Evolutionary conservation across 345 rosid species (phyloP).

Genomic region (Pugionium dolabratum): DNA sequence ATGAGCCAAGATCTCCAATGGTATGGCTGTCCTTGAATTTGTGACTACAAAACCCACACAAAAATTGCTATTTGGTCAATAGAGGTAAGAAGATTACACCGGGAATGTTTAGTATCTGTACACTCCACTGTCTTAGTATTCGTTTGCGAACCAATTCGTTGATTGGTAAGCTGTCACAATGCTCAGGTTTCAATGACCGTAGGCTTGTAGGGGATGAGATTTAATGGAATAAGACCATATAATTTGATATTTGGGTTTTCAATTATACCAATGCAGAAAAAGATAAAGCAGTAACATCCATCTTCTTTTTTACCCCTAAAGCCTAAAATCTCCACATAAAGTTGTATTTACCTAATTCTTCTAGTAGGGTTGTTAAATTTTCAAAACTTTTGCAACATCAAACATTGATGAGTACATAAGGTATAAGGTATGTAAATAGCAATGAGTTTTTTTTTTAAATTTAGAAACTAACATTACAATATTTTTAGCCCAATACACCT

Average conservation of each 20-base stretch:
- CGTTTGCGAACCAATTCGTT: not conserved
- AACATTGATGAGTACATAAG: too few species aligned
- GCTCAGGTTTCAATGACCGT: not conserved
- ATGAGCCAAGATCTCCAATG: slow-evolving; percentile 38
- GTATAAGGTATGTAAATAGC: too few species aligned
- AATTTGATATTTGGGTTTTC: not conserved
- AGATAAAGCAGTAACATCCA: too few species aligned
- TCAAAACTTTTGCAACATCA: too few species aligned
- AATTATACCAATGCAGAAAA: too few species aligned
- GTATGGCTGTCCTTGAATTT: not conserved
- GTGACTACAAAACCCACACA: not conserved
- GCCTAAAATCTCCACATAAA: too few species aligned
- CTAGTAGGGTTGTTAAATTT: too few species aligned
- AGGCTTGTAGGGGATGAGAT: not conserved
- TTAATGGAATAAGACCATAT: not conserved
- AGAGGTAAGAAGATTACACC: not conserved
- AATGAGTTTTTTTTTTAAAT: too few species aligned
- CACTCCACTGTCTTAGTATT: not conserved
- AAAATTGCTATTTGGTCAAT: not conserved
- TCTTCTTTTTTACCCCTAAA: too few species aligned
- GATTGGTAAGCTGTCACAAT: not conserved
- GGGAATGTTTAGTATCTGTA: not conserved
- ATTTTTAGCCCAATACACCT: too few species aligned
- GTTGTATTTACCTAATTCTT: too few species aligned
- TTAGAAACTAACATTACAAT: too few species aligned